These are phyloP conservation scores for Parathielavia hyrcaniae DNA, from an alignment of 495 filamentous ascomycete species.

Conservation along the genomic window DNA sequence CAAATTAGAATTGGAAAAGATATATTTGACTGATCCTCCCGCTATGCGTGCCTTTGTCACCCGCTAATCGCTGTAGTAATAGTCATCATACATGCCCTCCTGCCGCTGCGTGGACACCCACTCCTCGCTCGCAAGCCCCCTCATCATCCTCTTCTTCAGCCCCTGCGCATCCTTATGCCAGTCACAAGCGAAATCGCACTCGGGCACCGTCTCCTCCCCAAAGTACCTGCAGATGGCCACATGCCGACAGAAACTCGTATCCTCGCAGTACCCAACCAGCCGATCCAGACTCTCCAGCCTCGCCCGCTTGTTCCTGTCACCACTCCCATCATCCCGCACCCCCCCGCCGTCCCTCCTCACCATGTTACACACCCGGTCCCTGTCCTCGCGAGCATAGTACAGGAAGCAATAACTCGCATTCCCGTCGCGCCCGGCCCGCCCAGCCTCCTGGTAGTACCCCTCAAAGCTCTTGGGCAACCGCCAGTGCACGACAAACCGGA, in stretches of 20 bases:
- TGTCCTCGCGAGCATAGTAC: slow-evolving; percentile 80
- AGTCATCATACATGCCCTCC: slow-evolving; percentile 46
- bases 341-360: slow-evolving; percentile 40
- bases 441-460: slow-evolving; percentile 93
- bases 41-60: not conserved
- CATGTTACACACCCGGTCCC: slow-evolving; percentile 63
- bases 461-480: slow-evolving; percentile 86
- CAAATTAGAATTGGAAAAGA: no score
- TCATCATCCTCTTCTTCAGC: slow-evolving; percentile 57
- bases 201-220: slow-evolving; percentile 55
- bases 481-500: slow-evolving; percentile 93
- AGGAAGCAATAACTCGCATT: slow-evolving; percentile 79
- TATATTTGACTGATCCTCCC: not conserved
- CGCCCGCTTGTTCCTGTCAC: slow-evolving; percentile 25
- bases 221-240: slow-evolving; percentile 73
- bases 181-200: slow-evolving; percentile 84
- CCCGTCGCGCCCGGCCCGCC: slow-evolving; percentile 82
- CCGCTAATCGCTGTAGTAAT: slow-evolving; percentile 29
- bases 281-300: slow-evolving; percentile 46
- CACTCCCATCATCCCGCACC: slow-evolving; percentile 27
- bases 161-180: slow-evolving; percentile 68
- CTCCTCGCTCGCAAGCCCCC: slow-evolving; percentile 61
- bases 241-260: slow-evolving; percentile 66
- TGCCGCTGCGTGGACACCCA: slow-evolving; percentile 67
- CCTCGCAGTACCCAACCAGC: slow-evolving; percentile 76